These are phyloP conservation scores for Gymnopus androsaceus DNA, from an alignment of 1,284 basidiomycete genomes.

Conservation along the genomic window DNA sequence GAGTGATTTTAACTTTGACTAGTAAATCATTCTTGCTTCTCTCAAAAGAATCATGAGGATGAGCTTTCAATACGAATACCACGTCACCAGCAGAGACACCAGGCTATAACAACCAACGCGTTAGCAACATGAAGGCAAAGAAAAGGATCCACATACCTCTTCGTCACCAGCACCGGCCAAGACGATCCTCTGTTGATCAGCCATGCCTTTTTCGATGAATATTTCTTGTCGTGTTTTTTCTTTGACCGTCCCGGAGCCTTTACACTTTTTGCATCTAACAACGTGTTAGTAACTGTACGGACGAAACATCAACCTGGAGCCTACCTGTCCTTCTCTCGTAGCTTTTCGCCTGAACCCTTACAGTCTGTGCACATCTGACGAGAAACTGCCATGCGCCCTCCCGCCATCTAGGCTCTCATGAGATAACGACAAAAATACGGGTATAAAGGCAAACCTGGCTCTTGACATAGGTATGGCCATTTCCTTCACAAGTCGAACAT, in stretches of 20 bases:
- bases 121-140: not conserved
- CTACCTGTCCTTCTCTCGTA: constrained; percentile 88
- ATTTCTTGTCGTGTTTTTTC: constrained; percentile 90
- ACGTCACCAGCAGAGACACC: constrained; percentile 85
- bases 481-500: constrained; percentile 84
- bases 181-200: constrained; percentile 83
- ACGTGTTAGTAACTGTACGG: constrained; percentile 11
- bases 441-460: constrained; percentile 48
- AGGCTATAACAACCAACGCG: constrained; percentile 52
- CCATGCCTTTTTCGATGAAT: constrained; percentile 86
- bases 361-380: constrained; percentile 71
- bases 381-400: constrained; percentile 1
- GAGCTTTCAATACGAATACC: constrained; percentile 77
- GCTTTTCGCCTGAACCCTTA: constrained; percentile 75
- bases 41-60: constrained; percentile 77
- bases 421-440: not conserved
- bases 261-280: constrained; percentile 91
- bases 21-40: constrained; percentile 79
- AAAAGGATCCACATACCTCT: constrained; percentile 51
- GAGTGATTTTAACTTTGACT: constrained; percentile 76
- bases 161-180: constrained; percentile 91
- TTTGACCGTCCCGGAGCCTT: constrained; percentile 81
- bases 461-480: constrained; percentile 71
- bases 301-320: constrained; percentile 21
- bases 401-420: not conserved